A percentile compares a stretch with the other conserved stretches of the same genome.
These are phyloP conservation scores for Reutealis trisperma DNA, from an alignment of 345 rosid species.

Conservation along the genomic window DNA sequence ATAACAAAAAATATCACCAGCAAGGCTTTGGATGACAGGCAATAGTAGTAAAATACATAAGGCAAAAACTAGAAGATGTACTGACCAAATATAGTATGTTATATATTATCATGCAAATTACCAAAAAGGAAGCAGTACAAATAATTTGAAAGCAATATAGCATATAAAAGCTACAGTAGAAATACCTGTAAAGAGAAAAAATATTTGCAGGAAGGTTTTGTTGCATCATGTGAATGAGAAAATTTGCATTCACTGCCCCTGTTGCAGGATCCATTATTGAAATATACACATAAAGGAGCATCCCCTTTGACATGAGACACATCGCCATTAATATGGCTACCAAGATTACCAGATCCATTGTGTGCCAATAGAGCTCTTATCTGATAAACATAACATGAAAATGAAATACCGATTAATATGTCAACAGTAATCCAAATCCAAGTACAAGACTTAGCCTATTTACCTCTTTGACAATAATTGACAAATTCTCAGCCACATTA, in stretches of 20 bases:
- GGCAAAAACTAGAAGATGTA: too few species aligned
- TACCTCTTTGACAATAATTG: slow-evolving; percentile 67
- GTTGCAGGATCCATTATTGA: slow-evolving; percentile 71
- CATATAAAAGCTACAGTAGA: background rate
- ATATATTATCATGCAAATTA: background rate
- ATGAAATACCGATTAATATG: slow-evolving; percentile 19
- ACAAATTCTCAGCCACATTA: slow-evolving; percentile 48
- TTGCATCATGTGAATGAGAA: slow-evolving; percentile 68
- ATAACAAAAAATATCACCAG: background rate
- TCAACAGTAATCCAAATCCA: slow-evolving; percentile 5
- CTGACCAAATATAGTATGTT: too few species aligned
- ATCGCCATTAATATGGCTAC: slow-evolving; percentile 26
- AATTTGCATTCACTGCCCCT: slow-evolving; percentile 66
- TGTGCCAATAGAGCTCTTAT: slow-evolving; percentile 50
- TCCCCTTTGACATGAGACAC: slow-evolving; percentile 29
- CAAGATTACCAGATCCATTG: slow-evolving; percentile 27
- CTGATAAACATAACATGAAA: slow-evolving; percentile 37
- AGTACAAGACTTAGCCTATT: slow-evolving; percentile 16
- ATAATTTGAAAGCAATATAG: background rate
- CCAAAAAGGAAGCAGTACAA: background rate
- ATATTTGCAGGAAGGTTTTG: slow-evolving; percentile 67
- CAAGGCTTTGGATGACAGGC: background rate
- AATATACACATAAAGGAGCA: slow-evolving; percentile 60
- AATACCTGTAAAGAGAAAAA: slow-evolving; percentile 70
- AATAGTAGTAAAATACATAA: background rate